A percentile compares a stretch with the other conserved stretches of the same genome.
phyloP scores from a whole-genome alignment of 1,139 yeast species.

The Sugiyamaella xylanicola region DNA sequence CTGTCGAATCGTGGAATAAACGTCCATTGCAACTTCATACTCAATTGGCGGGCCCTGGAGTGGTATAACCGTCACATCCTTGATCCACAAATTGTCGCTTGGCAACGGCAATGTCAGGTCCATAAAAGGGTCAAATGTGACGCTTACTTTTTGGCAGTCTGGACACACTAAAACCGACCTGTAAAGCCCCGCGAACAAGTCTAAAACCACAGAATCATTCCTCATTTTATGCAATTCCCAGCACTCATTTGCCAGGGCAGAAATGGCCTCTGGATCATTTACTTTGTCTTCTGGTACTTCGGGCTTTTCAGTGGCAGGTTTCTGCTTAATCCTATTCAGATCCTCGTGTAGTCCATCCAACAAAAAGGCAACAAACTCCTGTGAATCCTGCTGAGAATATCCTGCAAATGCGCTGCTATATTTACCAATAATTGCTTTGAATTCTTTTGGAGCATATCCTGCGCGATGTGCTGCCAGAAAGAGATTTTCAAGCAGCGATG shows the following conservation, averaged over 20 bases:
- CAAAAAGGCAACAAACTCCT: constrained; percentile 86
- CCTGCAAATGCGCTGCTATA: constrained; percentile 84
- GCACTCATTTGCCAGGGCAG: constrained; percentile 66
- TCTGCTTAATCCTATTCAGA: constrained; percentile 73
- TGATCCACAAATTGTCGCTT: constrained; percentile 71
- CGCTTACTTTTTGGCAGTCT: constrained; percentile 72
- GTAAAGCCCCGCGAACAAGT: constrained; percentile 86
- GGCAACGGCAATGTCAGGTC: constrained; percentile 92
- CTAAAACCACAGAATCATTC: constrained; percentile 83
- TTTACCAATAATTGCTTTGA: constrained; percentile 77
- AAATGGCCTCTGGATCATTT: constrained; percentile 56
- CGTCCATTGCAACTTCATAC: constrained; percentile 62
- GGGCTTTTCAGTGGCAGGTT: constrained; percentile 90
- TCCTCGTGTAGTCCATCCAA: constrained; percentile 95
- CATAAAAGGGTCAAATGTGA: constrained; percentile 93
- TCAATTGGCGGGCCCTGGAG: constrained; percentile 51
- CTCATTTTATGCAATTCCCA: constrained; percentile 81
- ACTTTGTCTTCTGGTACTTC: constrained; percentile 67
- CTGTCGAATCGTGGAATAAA: constrained; percentile 65
- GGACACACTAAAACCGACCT: constrained; percentile 91
- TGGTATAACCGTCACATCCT: constrained; percentile 64
- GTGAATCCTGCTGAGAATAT: constrained; percentile 92
- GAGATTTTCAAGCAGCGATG: constrained; percentile 58
- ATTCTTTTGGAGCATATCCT: constrained; percentile 64
- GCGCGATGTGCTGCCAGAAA: constrained; percentile 35